Conservation (phyloP, 495 filamentous ascomycete genomes). For the Penicillium angulare region DNA sequence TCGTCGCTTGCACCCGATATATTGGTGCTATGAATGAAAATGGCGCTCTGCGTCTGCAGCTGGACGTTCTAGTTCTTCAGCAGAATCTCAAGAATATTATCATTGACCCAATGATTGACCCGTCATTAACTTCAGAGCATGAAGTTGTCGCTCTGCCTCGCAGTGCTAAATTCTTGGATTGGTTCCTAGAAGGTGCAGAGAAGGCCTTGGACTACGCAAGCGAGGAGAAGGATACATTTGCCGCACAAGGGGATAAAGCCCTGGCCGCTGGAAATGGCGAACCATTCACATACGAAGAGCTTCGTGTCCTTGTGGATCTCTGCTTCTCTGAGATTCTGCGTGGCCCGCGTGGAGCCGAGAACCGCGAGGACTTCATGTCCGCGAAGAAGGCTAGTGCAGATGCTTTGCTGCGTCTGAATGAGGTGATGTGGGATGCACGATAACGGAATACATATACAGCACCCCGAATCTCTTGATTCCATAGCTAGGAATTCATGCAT, state of each 20-base stretch:
- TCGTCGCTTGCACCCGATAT: constrained; percentile 61
- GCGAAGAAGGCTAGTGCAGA: constrained; percentile 76
- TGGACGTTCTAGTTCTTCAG: constrained; percentile 91
- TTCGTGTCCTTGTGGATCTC: constrained; percentile 80
- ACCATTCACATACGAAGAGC: constrained; percentile 75
- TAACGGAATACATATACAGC: constrained; percentile 11
- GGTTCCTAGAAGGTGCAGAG: constrained; percentile 77
- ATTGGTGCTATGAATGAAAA: constrained; percentile 71
- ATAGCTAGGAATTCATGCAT: neutral
- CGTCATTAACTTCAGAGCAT: constrained; percentile 4
- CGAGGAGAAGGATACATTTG: constrained; percentile 48
- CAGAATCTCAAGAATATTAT: constrained; percentile 93
- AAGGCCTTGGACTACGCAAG: constrained; percentile 63
- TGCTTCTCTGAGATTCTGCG: constrained; percentile 77
- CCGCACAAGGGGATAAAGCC: constrained; percentile 33
- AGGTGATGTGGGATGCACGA: constrained; percentile 70
- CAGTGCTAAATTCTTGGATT: constrained; percentile 72
- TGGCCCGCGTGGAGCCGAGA: constrained; percentile 55
- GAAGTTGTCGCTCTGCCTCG: constrained; percentile 65
- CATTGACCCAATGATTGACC: constrained; percentile 25
- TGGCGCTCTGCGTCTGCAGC: constrained; percentile 76
- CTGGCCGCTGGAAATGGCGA: constrained; percentile 40
- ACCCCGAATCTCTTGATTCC: neutral
- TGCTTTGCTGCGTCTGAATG: constrained; percentile 69
- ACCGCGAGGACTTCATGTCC: constrained; percentile 68